Evolutionary conservation across 2,329 filamentous ascomycete genomes (phyloP), one percentile per base, ranked within the genome.

Genomic region (Xylariaceae sp.): DNA sequence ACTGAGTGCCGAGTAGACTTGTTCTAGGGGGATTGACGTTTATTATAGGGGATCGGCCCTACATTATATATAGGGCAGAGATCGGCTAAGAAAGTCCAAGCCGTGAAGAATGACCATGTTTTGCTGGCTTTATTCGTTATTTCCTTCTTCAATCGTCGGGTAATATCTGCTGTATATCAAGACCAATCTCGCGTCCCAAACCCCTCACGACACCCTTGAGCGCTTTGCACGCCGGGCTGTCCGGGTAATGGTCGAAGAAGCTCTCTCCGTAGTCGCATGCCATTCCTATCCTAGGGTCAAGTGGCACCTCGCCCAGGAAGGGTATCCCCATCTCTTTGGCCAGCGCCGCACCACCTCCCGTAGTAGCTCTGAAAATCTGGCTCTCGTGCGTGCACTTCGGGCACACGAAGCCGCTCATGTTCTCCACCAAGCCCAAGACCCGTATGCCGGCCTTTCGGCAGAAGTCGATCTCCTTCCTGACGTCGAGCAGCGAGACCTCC

Each of bases 331-430:
- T 91, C 73, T 98, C 93, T 71, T 89, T 81, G 1, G 95, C 93
- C 62, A 99, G 74, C 42, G 84, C 86, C 53, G 81, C 81, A 2
- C 90, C 95, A 19, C 96, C 95, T 7, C 95, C 95, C 0, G 95
- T 99, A 9, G 90, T 96, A 10, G 95, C 87, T 65, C 86, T 83
- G 78, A 99, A 99, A 48, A 99, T 96, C 72, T 96, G 86, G 67
- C 82, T 88, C 71, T 86, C 79, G 63, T 92, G 87, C 52, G 86
- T 90, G 75, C 95, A 99, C 54, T 90, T 93, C 9, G 93, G 93
- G 70, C 95, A 99, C 50, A 99, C 93, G 67, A 98, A 99, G 2
- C 92, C 91, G 56, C 88, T 91, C 95, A 99, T 99, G 71, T 99
- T 99, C 79, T 99, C 95, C 16, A 96, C 95, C 41, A 99, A 79